phyloP scores from a whole-genome alignment of 495 filamentous ascomycete species.

The Penicillium longicatenatum region DNA sequence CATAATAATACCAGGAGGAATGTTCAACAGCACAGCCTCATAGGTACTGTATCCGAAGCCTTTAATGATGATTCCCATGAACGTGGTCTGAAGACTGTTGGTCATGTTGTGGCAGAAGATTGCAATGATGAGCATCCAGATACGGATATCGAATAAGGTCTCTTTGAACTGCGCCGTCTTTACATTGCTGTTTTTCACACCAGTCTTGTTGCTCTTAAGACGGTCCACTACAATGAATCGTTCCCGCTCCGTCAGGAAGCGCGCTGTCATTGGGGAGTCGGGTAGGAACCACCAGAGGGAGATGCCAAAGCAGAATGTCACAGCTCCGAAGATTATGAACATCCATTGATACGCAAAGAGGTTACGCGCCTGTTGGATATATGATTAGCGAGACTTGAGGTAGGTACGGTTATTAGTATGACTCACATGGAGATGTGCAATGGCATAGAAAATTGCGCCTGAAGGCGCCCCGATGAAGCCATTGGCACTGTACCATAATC shows the following conservation, averaged over 20 bases:
- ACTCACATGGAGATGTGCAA: slow-evolving; percentile 2
- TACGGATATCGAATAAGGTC: slow-evolving; percentile 26
- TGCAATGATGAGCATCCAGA: slow-evolving; percentile 30
- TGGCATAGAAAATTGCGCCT: slow-evolving; percentile 6
- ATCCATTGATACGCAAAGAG: slow-evolving; percentile 7
- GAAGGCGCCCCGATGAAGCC: slow-evolving; percentile 2
- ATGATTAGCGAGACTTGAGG: neutral
- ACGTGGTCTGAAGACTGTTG: slow-evolving; percentile 61
- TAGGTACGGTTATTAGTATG: neutral
- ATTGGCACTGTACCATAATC: slow-evolving; percentile 15
- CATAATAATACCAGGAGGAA: slow-evolving; percentile 59
- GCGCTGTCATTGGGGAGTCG: slow-evolving; percentile 42
- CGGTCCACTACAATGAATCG: slow-evolving; percentile 43
- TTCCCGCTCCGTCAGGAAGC: slow-evolving; percentile 36
- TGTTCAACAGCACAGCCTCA: slow-evolving; percentile 58
- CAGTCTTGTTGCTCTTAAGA: slow-evolving; percentile 53
- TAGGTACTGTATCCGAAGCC: slow-evolving; percentile 48
- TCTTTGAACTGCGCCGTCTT: slow-evolving; percentile 34
- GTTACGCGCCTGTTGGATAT: neutral
- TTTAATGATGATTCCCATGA: slow-evolving; percentile 47
- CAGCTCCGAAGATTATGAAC: slow-evolving; percentile 5
- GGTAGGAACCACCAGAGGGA: slow-evolving; percentile 32
- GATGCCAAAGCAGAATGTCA: slow-evolving; percentile 3
- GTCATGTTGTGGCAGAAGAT: slow-evolving; percentile 46
- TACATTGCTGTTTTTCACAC: slow-evolving; percentile 45